Percentiles rank a stretch among this genome's conserved stretches.
phyloP scores from a whole-genome alignment of 345 rosid species.

The Theobroma cacao region DNA sequence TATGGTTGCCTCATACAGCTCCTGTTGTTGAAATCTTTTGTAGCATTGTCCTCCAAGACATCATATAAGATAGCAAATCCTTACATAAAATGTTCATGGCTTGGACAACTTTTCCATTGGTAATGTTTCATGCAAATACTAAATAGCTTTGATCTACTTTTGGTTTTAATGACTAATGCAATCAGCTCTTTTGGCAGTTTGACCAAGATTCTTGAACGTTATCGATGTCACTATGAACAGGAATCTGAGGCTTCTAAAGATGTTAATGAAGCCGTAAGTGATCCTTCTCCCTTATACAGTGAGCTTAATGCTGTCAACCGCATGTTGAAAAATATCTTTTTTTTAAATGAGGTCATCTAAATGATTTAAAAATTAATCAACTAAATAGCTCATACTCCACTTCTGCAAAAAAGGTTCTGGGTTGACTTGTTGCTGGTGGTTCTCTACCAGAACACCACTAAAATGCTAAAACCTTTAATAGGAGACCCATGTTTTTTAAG shows the following conservation, averaged over 20 bases:
- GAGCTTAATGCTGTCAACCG: background rate
- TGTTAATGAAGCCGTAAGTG: conserved; percentile 26
- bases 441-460: background rate
- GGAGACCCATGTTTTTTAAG: background rate
- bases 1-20: background rate
- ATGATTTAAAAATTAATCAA: background rate
- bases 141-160: background rate
- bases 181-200: conserved; percentile 23
- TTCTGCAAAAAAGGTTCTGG: background rate
- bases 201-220: conserved; percentile 30
- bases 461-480: background rate
- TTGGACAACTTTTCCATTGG: background rate
- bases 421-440: background rate
- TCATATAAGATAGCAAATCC: background rate
- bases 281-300: background rate
- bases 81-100: background rate
- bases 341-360: background rate
- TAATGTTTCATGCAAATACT: background rate
- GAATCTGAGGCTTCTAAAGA: conserved; percentile 20
- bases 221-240: conserved; percentile 14
- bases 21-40: background rate
- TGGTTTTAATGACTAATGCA: background rate
- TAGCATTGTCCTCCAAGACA: background rate
- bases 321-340: background rate
- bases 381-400: background rate